Percentiles rank a stretch among this genome's conserved stretches.
phyloP scores from a whole-genome alignment of 2,329 filamentous ascomycete genomes.

The Scorias spongiosa region DNA sequence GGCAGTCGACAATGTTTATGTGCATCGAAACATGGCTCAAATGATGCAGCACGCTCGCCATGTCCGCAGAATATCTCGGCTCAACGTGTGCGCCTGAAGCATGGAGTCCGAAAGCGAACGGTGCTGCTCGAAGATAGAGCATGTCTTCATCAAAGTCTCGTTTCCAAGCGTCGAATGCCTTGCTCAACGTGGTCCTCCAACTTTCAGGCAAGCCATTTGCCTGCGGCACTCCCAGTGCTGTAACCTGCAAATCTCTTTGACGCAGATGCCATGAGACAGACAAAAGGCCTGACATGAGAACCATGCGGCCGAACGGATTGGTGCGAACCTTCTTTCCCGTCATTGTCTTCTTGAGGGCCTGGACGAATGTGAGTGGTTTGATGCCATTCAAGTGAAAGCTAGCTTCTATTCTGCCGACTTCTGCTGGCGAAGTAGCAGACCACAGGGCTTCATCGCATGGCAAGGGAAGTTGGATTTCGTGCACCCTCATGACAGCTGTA shows the following conservation, averaged over 20 bases:
- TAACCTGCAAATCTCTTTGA: slow-evolving; percentile 78
- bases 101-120: not conserved
- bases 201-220: slow-evolving; percentile 72
- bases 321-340: slow-evolving; percentile 70
- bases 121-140: slow-evolving; percentile 17
- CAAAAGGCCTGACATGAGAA: slow-evolving; percentile 79
- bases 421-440: slow-evolving; percentile 69
- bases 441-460: slow-evolving; percentile 81
- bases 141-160: slow-evolving; percentile 52
- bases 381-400: slow-evolving; percentile 62
- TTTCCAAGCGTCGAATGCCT: slow-evolving; percentile 83
- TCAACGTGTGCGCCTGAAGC: slow-evolving; percentile 21
- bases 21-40: slow-evolving; percentile 92
- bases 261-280: slow-evolving; percentile 94
- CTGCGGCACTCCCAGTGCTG: slow-evolving; percentile 61
- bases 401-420: slow-evolving; percentile 70
- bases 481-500: slow-evolving; percentile 84
- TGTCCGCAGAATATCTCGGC: not conserved
- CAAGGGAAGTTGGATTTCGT: slow-evolving; percentile 76
- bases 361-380: slow-evolving; percentile 73
- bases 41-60: slow-evolving; percentile 61
- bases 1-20: slow-evolving; percentile 85
- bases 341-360: slow-evolving; percentile 72
- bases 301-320: slow-evolving; percentile 75
- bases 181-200: slow-evolving; percentile 67